These are phyloP conservation scores for Powellomyces hirtus DNA, from an alignment of 192 early-diverging fungal genomes.

Conservation along the genomic window DNA sequence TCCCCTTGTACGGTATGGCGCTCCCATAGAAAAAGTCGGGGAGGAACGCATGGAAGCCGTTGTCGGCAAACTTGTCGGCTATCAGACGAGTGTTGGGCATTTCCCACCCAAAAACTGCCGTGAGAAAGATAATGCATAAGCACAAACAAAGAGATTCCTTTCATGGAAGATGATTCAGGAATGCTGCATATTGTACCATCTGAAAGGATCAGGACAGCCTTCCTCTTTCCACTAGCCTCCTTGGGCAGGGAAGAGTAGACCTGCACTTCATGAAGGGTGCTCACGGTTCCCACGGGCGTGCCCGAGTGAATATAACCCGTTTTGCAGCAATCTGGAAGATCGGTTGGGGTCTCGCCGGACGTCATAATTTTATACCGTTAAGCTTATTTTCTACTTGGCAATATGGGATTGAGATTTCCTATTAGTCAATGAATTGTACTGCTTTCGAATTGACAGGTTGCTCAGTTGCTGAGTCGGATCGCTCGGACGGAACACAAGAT, in stretches of 20 bases:
- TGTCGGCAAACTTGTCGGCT: conserved; percentile 2
- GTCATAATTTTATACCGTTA: too few species aligned
- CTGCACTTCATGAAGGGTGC: background rate
- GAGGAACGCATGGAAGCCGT: conserved; percentile 8
- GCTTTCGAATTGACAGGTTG: too few species aligned
- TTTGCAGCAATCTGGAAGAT: conserved; percentile 3
- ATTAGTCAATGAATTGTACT: too few species aligned
- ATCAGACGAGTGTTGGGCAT: conserved; percentile 6
- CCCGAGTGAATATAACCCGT: background rate
- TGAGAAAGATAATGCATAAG: background rate
- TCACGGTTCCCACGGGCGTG: background rate
- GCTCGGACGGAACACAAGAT: too few species aligned
- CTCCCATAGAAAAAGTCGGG: conserved; percentile 7
- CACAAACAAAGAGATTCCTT: background rate
- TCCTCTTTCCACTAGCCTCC: background rate
- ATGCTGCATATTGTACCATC: background rate
- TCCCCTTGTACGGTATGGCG: background rate
- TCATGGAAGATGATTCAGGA: too few species aligned
- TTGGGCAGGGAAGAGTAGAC: background rate
- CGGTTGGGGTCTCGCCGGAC: too few species aligned
- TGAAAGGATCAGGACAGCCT: background rate
- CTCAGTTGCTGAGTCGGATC: too few species aligned
- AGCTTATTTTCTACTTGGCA: too few species aligned
- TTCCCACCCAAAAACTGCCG: background rate
- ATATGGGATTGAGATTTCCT: too few species aligned